A percentile compares a stretch with the other conserved stretches of the same genome.
Evolutionary conservation across 176 grass and related monocot genomes (phyloP).

Genomic region (Avena eriantha): DNA sequence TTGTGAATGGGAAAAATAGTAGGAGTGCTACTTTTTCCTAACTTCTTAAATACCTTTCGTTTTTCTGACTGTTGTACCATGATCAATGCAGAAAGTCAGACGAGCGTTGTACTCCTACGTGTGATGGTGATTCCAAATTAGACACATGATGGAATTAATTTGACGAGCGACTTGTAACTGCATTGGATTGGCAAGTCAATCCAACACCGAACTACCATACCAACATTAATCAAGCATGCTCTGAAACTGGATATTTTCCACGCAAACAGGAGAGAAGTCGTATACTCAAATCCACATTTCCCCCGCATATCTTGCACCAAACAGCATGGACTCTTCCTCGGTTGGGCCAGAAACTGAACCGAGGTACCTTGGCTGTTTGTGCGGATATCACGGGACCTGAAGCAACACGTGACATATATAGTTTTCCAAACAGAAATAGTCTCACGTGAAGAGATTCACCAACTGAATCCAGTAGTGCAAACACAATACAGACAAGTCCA

Average conservation of each 20-base stretch:
- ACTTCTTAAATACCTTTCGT: neutral
- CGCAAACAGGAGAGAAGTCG: neutral
- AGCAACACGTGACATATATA: neutral
- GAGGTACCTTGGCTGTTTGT: neutral
- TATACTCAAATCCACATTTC: neutral
- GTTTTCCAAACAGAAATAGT: neutral
- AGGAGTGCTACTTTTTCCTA: neutral
- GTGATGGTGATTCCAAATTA: neutral
- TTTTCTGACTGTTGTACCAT: neutral
- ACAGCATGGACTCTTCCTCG: neutral
- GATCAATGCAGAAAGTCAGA: constrained; percentile 47
- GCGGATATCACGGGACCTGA: neutral
- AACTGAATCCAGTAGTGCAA: neutral
- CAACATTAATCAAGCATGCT: constrained; percentile 34
- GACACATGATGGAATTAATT: constrained; percentile 32
- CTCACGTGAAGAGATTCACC: neutral
- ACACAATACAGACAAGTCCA: neutral
- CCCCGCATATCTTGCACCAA: neutral
- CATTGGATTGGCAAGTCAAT: constrained; percentile 43
- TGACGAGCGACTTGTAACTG: constrained; percentile 26
- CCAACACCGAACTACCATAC: constrained; percentile 45
- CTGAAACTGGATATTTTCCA: constrained; percentile 29
- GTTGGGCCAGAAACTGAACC: constrained; percentile 16
- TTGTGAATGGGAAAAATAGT: neutral
- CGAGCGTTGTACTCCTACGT: constrained; percentile 1